Evolutionary conservation across 1,139 yeast species (phyloP), one percentile per base, ranked within the genome.

Genomic region (Pichia sp.): DNA sequence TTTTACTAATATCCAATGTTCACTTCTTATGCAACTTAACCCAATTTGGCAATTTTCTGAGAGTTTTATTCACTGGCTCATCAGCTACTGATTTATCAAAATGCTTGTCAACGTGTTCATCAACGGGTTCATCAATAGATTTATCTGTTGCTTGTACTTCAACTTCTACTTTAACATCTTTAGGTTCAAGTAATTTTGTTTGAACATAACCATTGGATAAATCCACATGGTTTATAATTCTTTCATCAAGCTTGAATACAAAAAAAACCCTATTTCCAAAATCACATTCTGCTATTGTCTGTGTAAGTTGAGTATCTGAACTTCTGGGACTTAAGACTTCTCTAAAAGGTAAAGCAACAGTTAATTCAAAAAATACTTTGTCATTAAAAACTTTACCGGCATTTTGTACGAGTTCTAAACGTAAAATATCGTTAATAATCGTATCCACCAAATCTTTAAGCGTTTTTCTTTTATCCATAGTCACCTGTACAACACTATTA

Each of bases 401-500:
- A 16, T 16, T 24, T 11, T 6, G 9, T 23, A 6, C 9, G 26
- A 7, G 28, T 26, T 22, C 9, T 35, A 20, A 20, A 35, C 34
- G 11, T 41, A n/a, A 16, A 16, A 16, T 16, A 16, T 16, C 16
- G 16, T 16, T 16, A 16, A 16, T 16, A 16, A 16, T 16, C 16
- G 16, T 16, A 16, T 16, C 16, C 7, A 30, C 29, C 10, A 60
- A 37, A 22, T 59, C 60, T 6, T 48, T 42, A 25, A 60, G 35
- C 1, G 59, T 55, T 30, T 51, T 42, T 0, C 41, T 45, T 2
- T 60, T 53, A 1, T 47, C 40, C 30, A 60, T 38, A 6, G 36
- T 51, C 10, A 60, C 30, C 38, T 60, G 63, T 8, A 59, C 53
- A 8, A 55, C 54, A 8, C 49, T 53, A 37, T 50, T 51, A 35